Evolutionary conservation across 441 rosid genomes (phyloP).

Genomic region (Erodium moschatum): DNA sequence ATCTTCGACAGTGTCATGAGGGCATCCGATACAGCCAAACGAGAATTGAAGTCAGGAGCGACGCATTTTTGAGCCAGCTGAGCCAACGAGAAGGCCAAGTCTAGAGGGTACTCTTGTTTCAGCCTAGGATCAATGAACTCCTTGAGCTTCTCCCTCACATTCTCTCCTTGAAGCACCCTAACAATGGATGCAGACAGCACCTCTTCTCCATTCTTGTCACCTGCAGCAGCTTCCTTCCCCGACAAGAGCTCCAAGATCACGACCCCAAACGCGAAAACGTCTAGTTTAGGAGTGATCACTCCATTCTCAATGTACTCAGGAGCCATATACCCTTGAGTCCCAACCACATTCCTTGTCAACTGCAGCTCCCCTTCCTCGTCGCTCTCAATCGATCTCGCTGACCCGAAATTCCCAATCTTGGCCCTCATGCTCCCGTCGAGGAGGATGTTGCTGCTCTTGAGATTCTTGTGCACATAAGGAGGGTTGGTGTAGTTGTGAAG

Average conservation of each 20-base stretch:
- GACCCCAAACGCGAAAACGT: constrained; percentile 77
- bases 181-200: constrained; percentile 37
- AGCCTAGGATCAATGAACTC: constrained; percentile 56
- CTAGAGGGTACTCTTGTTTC: constrained; percentile 56
- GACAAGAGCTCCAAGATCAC: constrained; percentile 71
- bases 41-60: constrained; percentile 48
- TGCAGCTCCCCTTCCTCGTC: constrained; percentile 41
- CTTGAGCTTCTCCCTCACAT: constrained; percentile 50
- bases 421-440: constrained; percentile 61
- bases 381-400: constrained; percentile 47
- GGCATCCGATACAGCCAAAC: constrained; percentile 48
- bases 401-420: constrained; percentile 67
- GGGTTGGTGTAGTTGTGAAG: constrained; percentile 68
- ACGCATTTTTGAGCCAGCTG: constrained; percentile 64
- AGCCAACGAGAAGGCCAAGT: constrained; percentile 68
- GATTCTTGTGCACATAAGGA: constrained; percentile 68
- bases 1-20: constrained; percentile 53
- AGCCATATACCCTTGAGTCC: constrained; percentile 78
- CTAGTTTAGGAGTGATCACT: constrained; percentile 59
- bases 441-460: constrained; percentile 69
- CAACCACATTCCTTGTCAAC: constrained; percentile 71
- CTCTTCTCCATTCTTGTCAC: constrained; percentile 30
- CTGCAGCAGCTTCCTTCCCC: constrained; percentile 54
- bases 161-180: constrained; percentile 56
- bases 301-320: constrained; percentile 87